phyloP scores from a whole-genome alignment of 331 rosid species.

The Dryas integrifolia region DNA sequence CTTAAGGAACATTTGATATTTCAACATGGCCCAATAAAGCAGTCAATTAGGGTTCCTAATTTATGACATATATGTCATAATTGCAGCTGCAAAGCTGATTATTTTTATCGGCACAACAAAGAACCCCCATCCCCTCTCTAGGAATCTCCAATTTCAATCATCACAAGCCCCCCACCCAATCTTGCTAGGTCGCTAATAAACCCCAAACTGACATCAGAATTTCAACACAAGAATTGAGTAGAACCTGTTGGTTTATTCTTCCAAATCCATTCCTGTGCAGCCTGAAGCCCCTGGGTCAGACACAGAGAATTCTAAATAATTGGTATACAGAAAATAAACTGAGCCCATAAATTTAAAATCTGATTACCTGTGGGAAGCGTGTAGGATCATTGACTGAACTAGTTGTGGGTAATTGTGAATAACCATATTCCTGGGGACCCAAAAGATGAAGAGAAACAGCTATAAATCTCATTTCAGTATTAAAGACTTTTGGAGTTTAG shows the following conservation, averaged over 20 bases:
- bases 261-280: conserved; percentile 81
- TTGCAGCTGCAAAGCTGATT: not conserved
- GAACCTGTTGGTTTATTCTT: conserved; percentile 82
- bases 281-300: conserved; percentile 58
- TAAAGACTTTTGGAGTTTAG: too few species aligned
- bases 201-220: not conserved
- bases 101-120: not conserved
- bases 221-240: conserved; percentile 12
- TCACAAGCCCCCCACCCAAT: not conserved
- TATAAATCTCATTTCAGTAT: not conserved
- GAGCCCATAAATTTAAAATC: conserved; percentile 5
- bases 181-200: not conserved
- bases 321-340: conserved; percentile 1
- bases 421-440: conserved; percentile 57
- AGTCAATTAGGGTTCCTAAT: too few species aligned
- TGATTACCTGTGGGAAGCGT: conserved; percentile 46
- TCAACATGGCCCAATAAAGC: too few species aligned
- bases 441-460: conserved; percentile 11
- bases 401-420: conserved; percentile 42
- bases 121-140: not conserved
- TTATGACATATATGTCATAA: too few species aligned
- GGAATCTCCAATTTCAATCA: not conserved
- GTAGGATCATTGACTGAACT: conserved; percentile 49
- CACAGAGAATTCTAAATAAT: conserved; percentile 23
- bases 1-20: too few species aligned